Percentiles rank a stretch among this genome's conserved stretches.
phyloP scores from a whole-genome alignment of 2,329 filamentous ascomycete species.

The Talaromyces sp. region DNA sequence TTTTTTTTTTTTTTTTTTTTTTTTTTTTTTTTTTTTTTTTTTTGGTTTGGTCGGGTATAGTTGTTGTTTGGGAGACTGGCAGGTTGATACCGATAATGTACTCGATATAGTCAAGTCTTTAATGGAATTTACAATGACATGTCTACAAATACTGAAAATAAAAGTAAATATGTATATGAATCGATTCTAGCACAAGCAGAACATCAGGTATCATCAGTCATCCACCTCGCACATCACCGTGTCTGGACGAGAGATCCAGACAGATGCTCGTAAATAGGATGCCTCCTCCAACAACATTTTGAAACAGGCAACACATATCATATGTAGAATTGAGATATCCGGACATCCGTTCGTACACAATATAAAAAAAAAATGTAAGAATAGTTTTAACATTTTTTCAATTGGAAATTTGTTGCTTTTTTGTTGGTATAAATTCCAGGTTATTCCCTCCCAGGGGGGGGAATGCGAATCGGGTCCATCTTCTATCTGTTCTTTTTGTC shows the following conservation, averaged over 20 bases:
- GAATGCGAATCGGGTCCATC: conserved; percentile 37
- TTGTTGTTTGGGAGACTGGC: background rate
- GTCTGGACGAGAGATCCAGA: background rate
- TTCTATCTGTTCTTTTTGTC: conserved; percentile 39
- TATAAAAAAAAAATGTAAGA: conserved; percentile 21
- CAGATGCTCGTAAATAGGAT: background rate
- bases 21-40: background rate
- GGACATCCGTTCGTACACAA: conserved; percentile 5
- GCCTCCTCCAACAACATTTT: background rate
- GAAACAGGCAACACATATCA: background rate
- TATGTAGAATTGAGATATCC: conserved; percentile 8
- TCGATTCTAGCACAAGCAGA: background rate
- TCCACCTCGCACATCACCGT: background rate
- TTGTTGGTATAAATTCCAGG: conserved; percentile 43
- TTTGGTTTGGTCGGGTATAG: background rate
- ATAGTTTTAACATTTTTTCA: conserved; percentile 59
- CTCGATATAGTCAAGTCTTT: background rate
- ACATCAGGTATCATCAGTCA: background rate
- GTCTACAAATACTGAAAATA: background rate
- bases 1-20: background rate
- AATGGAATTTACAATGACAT: background rate
- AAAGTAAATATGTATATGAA: background rate
- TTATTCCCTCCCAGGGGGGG: conserved; percentile 10
- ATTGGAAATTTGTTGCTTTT: conserved; percentile 33
- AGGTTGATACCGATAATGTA: background rate